Percentiles rank a stretch among this genome's conserved stretches.
These are phyloP conservation scores for Clarireedia sp. DNA, from an alignment of 2,329 filamentous ascomycete genomes.

Conservation along the genomic window DNA sequence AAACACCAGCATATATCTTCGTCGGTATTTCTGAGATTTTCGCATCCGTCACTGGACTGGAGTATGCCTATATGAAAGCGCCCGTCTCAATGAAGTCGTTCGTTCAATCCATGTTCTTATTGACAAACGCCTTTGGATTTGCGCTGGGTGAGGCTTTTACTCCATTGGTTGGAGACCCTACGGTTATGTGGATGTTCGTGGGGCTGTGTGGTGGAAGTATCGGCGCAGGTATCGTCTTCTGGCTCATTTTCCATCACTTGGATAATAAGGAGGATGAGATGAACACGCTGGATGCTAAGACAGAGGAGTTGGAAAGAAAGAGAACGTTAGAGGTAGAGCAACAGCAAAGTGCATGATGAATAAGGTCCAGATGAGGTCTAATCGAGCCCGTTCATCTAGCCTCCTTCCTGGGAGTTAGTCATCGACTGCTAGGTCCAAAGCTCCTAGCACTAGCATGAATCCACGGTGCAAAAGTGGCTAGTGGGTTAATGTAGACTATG, in stretches of 20 bases:
- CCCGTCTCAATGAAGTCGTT: conserved; percentile 73
- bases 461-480: too few relatives aligned
- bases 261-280: conserved; percentile 21
- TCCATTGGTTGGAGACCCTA: conserved; percentile 36
- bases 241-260: conserved; percentile 15
- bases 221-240: conserved; percentile 16
- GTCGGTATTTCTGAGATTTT: conserved; percentile 51
- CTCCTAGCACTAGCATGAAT: too few relatives aligned
- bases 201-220: conserved; percentile 16
- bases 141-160: conserved; percentile 40
- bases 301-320: conserved; percentile 15
- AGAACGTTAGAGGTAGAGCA: background rate
- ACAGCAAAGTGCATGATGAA: background rate
- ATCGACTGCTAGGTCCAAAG: too few relatives aligned
- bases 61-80: conserved; percentile 72
- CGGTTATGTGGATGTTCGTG: conserved; percentile 32
- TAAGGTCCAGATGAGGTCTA: background rate
- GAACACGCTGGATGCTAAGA: conserved; percentile 19
- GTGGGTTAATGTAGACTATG: too few relatives aligned
- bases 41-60: conserved; percentile 53
- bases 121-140: conserved; percentile 53
- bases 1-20: conserved; percentile 40
- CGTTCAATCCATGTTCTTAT: conserved; percentile 60
- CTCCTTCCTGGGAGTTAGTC: too few relatives aligned
- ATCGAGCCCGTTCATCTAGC: too few relatives aligned